phyloP scores from a whole-genome alignment of 139 green algal genomes.

The Spirogloea muscicola region DNA sequence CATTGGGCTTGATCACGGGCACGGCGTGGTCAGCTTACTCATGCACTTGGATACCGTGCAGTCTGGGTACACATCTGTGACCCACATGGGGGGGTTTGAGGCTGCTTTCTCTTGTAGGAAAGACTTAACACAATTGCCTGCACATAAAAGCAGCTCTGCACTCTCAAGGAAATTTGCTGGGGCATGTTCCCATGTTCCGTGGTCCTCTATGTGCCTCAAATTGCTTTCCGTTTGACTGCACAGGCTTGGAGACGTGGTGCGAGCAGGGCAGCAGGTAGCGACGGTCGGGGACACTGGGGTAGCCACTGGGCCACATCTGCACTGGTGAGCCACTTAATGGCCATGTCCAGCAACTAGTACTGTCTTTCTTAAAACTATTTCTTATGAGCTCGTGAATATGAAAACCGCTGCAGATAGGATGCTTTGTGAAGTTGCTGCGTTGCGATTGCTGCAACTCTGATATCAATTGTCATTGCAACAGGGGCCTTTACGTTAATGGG shows the following conservation, averaged over 20 bases:
- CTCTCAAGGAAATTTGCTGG: background rate
- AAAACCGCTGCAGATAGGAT: no score
- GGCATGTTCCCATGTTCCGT: background rate
- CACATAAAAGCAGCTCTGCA: background rate
- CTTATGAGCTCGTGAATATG: no score
- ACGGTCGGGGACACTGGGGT: slow-evolving; percentile 49
- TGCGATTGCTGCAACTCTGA: no score
- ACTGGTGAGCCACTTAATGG: slow-evolving; percentile 47
- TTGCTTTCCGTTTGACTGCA: background rate
- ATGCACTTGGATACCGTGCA: slow-evolving; percentile 47
- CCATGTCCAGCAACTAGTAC: no score
- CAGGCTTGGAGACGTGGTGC: slow-evolving; percentile 34
- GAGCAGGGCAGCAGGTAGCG: slow-evolving; percentile 37
- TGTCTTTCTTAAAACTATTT: no score
- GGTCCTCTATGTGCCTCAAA: background rate
- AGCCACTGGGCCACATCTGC: slow-evolving; percentile 51
- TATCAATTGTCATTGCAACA: no score
- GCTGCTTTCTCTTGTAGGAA: background rate
- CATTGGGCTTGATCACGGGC: slow-evolving; percentile 52
- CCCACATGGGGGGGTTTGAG: background rate
- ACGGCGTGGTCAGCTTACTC: slow-evolving; percentile 46
- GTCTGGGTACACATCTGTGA: background rate
- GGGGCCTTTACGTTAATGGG: slow-evolving; percentile 42
- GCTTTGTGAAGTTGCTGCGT: no score
- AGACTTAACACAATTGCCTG: no score